Evolutionary conservation across 805 yeast genomes (phyloP).

Genomic region (Candida broadrunensis): DNA sequence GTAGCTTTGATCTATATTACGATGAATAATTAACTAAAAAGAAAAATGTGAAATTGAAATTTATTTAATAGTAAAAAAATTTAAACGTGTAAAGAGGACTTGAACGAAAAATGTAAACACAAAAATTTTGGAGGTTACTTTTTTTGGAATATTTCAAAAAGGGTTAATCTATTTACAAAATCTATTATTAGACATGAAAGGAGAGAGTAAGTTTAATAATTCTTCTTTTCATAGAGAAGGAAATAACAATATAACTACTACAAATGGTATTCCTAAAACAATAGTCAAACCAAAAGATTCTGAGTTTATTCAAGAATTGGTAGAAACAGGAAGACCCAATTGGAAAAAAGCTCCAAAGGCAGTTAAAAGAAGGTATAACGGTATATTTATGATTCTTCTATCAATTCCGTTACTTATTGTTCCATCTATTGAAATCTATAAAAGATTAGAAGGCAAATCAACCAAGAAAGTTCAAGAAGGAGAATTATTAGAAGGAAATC

Average conservation of each 20-base stretch:
- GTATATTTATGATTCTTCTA: conserved; percentile 33
- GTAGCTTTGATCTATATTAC: too few species aligned
- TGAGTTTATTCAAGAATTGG: conserved; percentile 34
- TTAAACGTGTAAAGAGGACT: neutral
- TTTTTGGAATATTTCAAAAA: neutral
- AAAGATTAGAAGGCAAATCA: conserved; percentile 37
- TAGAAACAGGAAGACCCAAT: conserved; percentile 38
- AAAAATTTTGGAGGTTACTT: neutral
- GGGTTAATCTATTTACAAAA: too few species aligned
- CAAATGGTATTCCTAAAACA: neutral
- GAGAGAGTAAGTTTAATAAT: conserved; percentile 18
- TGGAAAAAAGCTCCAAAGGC: conserved; percentile 44
- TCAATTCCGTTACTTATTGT: conserved; percentile 35
- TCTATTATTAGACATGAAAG: too few species aligned
- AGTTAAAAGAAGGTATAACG: conserved; percentile 32
- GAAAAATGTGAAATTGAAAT: neutral
- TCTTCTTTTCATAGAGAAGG: conserved; percentile 31
- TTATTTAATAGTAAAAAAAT: too few species aligned
- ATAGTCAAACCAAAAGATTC: conserved; percentile 15
- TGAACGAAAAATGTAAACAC: conserved; percentile 3
- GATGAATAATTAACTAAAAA: too few species aligned
- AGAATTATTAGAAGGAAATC: conserved; percentile 30
- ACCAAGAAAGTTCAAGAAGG: conserved; percentile 40
- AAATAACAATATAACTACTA: neutral
- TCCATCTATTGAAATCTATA: conserved; percentile 31